Percentiles rank a stretch among this genome's conserved stretches.
Evolutionary conservation across 495 filamentous ascomycete genomes (phyloP).

Genomic region (Penicillium steckii): DNA sequence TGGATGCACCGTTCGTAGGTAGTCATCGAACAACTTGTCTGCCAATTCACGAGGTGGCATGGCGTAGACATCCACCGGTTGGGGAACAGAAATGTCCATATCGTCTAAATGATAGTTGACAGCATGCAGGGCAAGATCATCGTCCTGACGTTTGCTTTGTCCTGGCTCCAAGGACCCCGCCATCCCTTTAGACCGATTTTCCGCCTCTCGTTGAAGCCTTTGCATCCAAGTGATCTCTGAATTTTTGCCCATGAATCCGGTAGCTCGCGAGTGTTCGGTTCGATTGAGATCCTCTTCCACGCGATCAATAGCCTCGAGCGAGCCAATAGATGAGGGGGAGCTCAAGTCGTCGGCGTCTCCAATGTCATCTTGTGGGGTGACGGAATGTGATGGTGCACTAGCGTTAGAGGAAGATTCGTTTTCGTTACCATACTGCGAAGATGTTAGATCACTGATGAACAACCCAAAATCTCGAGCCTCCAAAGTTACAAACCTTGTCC

Average conservation of each 20-base stretch:
- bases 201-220: conserved; percentile 37
- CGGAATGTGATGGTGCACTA: conserved; percentile 32
- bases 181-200: conserved; percentile 32
- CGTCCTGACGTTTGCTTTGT: conserved; percentile 23
- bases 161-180: conserved; percentile 32
- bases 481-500: conserved; percentile 35
- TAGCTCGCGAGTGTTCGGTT: conserved; percentile 47
- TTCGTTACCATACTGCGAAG: conserved; percentile 18
- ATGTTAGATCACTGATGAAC: background rate
- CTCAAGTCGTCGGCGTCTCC: conserved; percentile 14
- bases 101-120: conserved; percentile 62
- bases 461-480: background rate
- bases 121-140: conserved; percentile 35
- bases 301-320: conserved; percentile 57
- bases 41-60: conserved; percentile 55
- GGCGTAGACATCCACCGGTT: conserved; percentile 49
- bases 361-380: conserved; percentile 34
- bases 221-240: conserved; percentile 66
- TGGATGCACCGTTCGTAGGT: conserved; percentile 58
- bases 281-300: conserved; percentile 62
- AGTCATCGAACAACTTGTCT: conserved; percentile 55
- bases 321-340: conserved; percentile 56
- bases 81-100: conserved; percentile 46
- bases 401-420: conserved; percentile 24
- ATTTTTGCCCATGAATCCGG: conserved; percentile 65